Percentiles rank a stretch among this genome's conserved stretches.
Evolutionary conservation across 2,329 filamentous ascomycete genomes (phyloP).

Genomic region (Aspergillus caelatus): DNA sequence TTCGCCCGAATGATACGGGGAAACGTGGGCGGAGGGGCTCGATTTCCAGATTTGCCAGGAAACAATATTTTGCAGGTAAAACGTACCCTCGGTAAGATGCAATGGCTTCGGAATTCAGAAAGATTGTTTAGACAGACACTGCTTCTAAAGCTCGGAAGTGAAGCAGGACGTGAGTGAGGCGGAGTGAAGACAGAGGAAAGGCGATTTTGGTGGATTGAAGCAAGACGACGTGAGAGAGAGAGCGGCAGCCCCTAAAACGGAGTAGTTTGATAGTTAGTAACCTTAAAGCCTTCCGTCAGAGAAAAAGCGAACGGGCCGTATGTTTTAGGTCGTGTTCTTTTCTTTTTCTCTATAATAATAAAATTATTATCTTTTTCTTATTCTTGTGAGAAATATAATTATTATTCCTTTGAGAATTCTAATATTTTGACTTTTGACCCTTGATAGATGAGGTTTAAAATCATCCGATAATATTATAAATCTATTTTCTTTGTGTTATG

Average conservation of each 20-base stretch:
- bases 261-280: conserved; percentile 5
- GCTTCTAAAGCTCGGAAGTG: background rate
- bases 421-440: background rate
- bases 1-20: conserved; percentile 12
- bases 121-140: background rate
- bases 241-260: conserved; percentile 10
- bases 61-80: conserved; percentile 13
- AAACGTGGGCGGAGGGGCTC: conserved; percentile 25
- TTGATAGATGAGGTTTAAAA: background rate
- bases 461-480: background rate
- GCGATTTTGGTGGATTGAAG: conserved; percentile 9
- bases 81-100: conserved; percentile 21
- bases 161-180: background rate
- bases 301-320: conserved; percentile 4
- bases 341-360: background rate
- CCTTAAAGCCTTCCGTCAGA: conserved; percentile 5
- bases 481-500: background rate
- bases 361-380: background rate
- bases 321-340: background rate
- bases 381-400: background rate
- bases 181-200: conserved; percentile 3
- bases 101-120: conserved; percentile 3
- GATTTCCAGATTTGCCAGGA: conserved; percentile 19
- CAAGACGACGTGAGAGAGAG: conserved; percentile 7
- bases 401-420: background rate